Percentiles rank a stretch among this genome's conserved stretches.
Evolutionary conservation across 2,329 filamentous ascomycete genomes (phyloP).

Genomic region (Botryosphaeria dothidea): DNA sequence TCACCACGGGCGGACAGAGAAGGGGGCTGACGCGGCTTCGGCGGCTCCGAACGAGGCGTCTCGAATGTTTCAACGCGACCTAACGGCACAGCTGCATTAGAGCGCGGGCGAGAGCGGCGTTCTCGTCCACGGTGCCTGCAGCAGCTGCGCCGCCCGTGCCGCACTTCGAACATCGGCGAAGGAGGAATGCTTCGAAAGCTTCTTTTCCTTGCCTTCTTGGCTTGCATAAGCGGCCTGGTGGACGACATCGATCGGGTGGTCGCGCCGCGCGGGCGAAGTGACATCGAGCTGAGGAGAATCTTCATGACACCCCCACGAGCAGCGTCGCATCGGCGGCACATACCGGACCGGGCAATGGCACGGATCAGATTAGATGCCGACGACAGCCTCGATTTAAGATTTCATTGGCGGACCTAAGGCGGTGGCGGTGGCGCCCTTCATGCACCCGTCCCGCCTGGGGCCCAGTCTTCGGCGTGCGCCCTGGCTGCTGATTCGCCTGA

Average conservation of each 20-base stretch:
- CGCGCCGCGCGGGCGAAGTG: background rate
- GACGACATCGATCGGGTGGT: background rate
- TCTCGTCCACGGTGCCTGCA: background rate
- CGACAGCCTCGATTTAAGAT: background rate
- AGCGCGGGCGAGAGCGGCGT: background rate
- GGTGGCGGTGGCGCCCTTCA: conserved; percentile 5
- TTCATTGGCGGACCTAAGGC: background rate
- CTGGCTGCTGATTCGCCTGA: background rate
- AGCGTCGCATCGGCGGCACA: conserved; percentile 6
- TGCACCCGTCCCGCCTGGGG: background rate
- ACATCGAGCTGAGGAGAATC: background rate
- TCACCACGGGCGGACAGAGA: background rate
- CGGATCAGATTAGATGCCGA: conserved; percentile 19
- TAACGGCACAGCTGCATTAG: background rate
- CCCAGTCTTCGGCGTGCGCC: background rate
- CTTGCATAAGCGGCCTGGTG: background rate
- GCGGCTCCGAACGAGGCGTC: background rate
- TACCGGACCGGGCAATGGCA: background rate
- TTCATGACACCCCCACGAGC: conserved; percentile 1
- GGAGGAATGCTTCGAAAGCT: background rate
- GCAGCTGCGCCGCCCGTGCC: background rate
- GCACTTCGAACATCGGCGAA: too few relatives aligned
- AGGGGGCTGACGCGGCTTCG: conserved; percentile 10
- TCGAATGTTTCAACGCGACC: background rate
- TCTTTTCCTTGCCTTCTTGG: background rate